These are phyloP conservation scores for Neoboletus magnificus DNA, from an alignment of 768 basidiomycete genomes.

Conservation along the genomic window DNA sequence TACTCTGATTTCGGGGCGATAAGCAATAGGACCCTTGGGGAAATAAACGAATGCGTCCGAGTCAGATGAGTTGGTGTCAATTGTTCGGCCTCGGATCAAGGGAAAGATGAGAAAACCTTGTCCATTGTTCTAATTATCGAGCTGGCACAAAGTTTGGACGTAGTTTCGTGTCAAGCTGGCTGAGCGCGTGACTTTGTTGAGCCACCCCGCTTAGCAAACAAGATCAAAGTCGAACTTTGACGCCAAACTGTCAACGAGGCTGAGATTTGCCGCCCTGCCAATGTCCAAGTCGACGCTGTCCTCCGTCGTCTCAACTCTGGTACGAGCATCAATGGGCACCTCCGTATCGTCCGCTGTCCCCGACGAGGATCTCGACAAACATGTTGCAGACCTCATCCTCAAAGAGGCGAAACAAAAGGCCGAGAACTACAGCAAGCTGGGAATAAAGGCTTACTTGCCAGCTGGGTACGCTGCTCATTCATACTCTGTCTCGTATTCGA, in stretches of 20 bases:
- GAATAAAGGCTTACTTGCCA: conserved; percentile 74
- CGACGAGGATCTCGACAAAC: conserved; percentile 86
- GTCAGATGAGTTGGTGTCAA: neutral
- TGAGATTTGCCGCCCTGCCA: neutral
- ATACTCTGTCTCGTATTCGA: neutral
- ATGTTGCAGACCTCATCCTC: conserved; percentile 88
- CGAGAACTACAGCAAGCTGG: conserved; percentile 69
- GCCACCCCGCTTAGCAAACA: conserved; percentile 20
- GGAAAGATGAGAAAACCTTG: neutral
- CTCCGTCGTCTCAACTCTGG: conserved; percentile 78
- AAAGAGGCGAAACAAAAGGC: conserved; percentile 93
- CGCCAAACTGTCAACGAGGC: conserved; percentile 4
- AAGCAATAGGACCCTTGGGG: neutral
- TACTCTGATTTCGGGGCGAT: neutral
- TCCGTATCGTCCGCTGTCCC: conserved; percentile 55
- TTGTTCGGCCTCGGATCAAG: neutral
- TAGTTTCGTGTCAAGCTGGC: no score
- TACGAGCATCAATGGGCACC: conserved; percentile 74
- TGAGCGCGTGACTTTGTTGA: neutral
- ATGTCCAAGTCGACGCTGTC: conserved; percentile 63
- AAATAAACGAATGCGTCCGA: neutral
- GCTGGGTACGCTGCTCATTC: conserved; percentile 41
- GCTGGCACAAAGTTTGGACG: no score
- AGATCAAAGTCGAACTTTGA: conserved; percentile 11
- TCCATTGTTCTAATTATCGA: neutral